Base-by-base conservation (phyloP, 176 grass and related monocot species). In the Carex parvula region DNA sequence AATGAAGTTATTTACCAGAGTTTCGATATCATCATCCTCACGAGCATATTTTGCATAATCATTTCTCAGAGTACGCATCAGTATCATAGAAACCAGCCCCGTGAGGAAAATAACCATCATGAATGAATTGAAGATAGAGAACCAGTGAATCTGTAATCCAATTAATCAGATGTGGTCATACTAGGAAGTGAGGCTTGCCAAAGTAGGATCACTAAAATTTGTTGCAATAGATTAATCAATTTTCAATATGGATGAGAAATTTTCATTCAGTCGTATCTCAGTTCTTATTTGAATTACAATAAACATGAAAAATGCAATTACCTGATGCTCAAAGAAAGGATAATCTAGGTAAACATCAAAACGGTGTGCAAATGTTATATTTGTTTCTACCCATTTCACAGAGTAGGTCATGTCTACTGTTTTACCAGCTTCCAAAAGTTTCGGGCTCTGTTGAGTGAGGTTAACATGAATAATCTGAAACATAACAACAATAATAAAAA, bases 91-190 rank as follows among this genome's bases (percentile, higher is more conserved):
- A 57, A 99, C 96, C 44, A 99, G 84, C 74, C 96, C 96, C 29
- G 96, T 99, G 22, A 99, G 90, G 81, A 99, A 99, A 78, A 99
- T 99, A 92, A 99, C 96, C 96, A 99, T 99, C 96, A 99, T 99
- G 68, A 99, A 99, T 50, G 96, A 99, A 92, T 99, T 99, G 89
- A 99, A 99, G 80, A 99, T 95, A 39, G 96, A 99, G 76, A 99
- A 99, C 96, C 96, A 99, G 66, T 99, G 96, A 83, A 99, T 99
- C 96, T 99, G 90, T 70, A 85, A 76, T 82, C 21, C 12, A 90
- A 69, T 52, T 57, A 39, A 90, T 46, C 12, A 91, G 29, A 26
- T 64, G 33, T 55, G 58, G 46, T 87, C 67, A 87, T 14, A 22
- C 17, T 26, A 4, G 59, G 60, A 42, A 84, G 30, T 79, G 69